Evolutionary conservation across 2,329 filamentous ascomycete genomes (phyloP), one percentile per base, ranked within the genome.

Genomic region (Fusarium sp.): DNA sequence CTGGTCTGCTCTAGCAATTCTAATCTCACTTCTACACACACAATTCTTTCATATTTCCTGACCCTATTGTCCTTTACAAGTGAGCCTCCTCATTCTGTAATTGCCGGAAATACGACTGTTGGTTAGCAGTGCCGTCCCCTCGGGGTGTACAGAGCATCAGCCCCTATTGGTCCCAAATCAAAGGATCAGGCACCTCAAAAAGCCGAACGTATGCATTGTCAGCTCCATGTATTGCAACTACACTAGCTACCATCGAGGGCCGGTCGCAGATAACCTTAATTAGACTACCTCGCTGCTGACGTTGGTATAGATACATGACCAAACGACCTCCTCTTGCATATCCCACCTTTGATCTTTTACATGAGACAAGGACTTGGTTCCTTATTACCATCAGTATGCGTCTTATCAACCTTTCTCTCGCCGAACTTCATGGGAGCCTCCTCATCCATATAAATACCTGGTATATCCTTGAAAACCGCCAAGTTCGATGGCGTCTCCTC

Each of bases 401-500:
- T 48, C 5, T 20, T 37, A 17, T 58, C 47, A 25, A 31, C 37
- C 23, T 52, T 45, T 6, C 48, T 48, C 14, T 33, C 42, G 13
- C 37, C 15, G 5, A 15, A 20, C 51, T 58, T 53, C 4, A 13
- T 39, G 11, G 27, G 25, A 14, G 43, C 23, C 13, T 9, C 59
- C 20, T 47, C 57, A 5, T 33, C 20, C 43, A 18, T 46, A 1
- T 29, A 15, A 18, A 47, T 23, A 15, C 66, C 47, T 1, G 47
- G 21, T 29, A 58, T 45, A 15, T 49, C 48, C 41, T 66, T 62
- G 5, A 68, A 68, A 15, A 65, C 64, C 0, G 55, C 64, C 45
- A 68, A 68, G n/a, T 37, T 68, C 1, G 66, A 68, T 2, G 51
- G 51, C 1, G 64, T 55, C 18, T 68, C 66, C 25, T 66, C 67